These are phyloP conservation scores for Populus tremula DNA, from an alignment of 345 rosid species.

Conservation along the genomic window DNA sequence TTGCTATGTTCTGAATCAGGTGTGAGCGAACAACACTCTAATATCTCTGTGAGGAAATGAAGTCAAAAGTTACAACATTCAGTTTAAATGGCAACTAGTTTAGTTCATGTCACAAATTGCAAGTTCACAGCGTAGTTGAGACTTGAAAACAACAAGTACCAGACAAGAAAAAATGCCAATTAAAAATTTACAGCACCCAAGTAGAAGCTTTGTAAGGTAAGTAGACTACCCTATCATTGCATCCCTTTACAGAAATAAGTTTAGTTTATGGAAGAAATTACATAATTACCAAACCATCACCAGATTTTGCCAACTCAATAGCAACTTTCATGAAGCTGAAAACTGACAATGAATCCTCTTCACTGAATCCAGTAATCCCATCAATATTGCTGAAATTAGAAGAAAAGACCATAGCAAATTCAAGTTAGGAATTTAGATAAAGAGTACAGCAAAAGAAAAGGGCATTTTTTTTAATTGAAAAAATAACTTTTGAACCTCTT, in stretches of 20 bases:
- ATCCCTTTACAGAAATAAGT: not conserved
- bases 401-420: not conserved
- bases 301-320: slow-evolving; percentile 57
- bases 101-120: not conserved
- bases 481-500: too few relatives aligned
- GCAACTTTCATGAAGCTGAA: slow-evolving; percentile 57
- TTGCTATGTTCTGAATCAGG: not conserved
- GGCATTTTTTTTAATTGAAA: not conserved
- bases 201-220: not conserved
- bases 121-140: not conserved
- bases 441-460: not conserved
- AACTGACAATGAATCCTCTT: slow-evolving; percentile 54
- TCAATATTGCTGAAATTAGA: slow-evolving; percentile 57
- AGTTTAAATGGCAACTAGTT: not conserved
- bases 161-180: too few relatives aligned
- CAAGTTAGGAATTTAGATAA: not conserved
- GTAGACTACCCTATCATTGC: not conserved
- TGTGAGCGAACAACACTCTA: not conserved
- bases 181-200: not conserved
- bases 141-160: not conserved
- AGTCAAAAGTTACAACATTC: too few relatives aligned
- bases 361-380: slow-evolving; percentile 74
- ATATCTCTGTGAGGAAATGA: not conserved
- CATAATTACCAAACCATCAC: slow-evolving; percentile 48
- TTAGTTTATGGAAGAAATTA: slow-evolving; percentile 4